These are phyloP conservation scores for Talaromyces marneffei DNA, from an alignment of 2,329 filamentous ascomycete genomes.

Conservation along the genomic window DNA sequence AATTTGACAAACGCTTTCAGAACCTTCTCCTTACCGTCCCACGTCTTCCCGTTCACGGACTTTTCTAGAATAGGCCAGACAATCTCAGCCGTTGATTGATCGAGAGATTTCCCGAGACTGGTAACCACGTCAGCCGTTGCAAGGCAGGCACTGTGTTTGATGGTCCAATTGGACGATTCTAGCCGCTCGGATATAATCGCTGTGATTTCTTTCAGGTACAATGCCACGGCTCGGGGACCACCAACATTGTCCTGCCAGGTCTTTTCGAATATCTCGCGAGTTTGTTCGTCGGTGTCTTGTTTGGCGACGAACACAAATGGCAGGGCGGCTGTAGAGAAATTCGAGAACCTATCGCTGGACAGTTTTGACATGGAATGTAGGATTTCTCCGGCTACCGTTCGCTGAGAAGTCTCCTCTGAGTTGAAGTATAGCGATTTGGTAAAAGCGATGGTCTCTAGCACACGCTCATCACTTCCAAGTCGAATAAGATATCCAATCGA, in stretches of 20 bases:
- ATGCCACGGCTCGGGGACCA: conserved; percentile 69
- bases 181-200: conserved; percentile 61
- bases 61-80: conserved; percentile 84
- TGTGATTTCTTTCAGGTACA: conserved; percentile 80
- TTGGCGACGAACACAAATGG: conserved; percentile 85
- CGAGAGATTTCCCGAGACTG: conserved; percentile 55
- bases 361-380: conserved; percentile 76
- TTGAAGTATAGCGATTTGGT: conserved; percentile 69
- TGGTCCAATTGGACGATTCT: conserved; percentile 76
- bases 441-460: conserved; percentile 51
- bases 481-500: conserved; percentile 79
- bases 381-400: conserved; percentile 76
- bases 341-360: conserved; percentile 80
- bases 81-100: conserved; percentile 52
- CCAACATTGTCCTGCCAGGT: conserved; percentile 91
- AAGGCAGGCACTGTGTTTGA: conserved; percentile 83
- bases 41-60: conserved; percentile 80
- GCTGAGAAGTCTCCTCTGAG: conserved; percentile 68
- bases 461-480: conserved; percentile 53
- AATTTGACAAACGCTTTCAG: conserved; percentile 75
- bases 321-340: conserved; percentile 66
- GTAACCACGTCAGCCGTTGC: conserved; percentile 68
- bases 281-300: conserved; percentile 76
- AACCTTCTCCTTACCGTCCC: conserved; percentile 83
- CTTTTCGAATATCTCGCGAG: conserved; percentile 70